Evolutionary conservation across 2,329 filamentous ascomycete genomes (phyloP).

Genomic region (Colletotrichum sp.): DNA sequence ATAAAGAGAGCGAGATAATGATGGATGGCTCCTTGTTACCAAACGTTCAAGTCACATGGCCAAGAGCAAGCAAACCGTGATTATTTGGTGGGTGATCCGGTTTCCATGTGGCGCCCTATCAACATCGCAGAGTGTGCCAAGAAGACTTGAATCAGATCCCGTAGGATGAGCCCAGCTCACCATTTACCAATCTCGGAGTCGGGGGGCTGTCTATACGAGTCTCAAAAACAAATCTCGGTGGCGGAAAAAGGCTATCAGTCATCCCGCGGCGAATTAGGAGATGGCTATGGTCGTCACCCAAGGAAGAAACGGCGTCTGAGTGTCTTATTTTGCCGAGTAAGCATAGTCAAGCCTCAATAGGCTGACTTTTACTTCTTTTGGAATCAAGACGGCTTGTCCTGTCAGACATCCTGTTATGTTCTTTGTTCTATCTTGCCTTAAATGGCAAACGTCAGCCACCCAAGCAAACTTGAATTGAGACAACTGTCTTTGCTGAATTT

Average conservation of each 20-base stretch:
- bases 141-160: background rate
- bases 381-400: fast-evolving
- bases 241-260: background rate
- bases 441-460: background rate
- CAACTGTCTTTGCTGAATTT: background rate
- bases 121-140: background rate
- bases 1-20: background rate
- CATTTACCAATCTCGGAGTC: background rate
- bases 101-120: background rate
- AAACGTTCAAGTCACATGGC: background rate
- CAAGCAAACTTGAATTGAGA: background rate
- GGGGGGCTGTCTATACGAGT: background rate
- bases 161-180: background rate
- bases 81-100: background rate
- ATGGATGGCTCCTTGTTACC: background rate
- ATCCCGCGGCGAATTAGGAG: background rate
- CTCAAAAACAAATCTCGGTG: background rate
- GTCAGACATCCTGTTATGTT: background rate
- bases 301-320: background rate
- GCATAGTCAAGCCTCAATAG: background rate
- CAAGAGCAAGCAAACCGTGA: background rate
- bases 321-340: background rate
- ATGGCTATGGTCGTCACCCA: background rate
- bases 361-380: background rate
- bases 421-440: background rate